Conservation (phyloP, 306 rosid genomes). For the Gastrolobium villosum region DNA sequence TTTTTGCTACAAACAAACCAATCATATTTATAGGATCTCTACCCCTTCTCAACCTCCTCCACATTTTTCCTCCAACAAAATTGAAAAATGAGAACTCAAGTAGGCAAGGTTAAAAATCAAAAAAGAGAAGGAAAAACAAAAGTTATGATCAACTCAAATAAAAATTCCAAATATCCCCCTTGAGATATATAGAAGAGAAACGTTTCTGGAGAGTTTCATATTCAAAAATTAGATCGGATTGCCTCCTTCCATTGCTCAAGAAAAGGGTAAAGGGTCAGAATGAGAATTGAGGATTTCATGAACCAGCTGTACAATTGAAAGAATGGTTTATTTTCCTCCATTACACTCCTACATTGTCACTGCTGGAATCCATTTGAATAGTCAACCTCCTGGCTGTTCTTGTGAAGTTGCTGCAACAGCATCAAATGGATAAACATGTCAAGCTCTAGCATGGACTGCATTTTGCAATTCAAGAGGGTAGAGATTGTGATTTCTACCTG, state of each 20-base stretch:
- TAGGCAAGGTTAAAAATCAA: not conserved
- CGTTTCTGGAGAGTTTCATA: conserved; percentile 30
- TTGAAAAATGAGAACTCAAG: conserved; percentile 24
- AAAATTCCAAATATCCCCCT: conserved; percentile 44
- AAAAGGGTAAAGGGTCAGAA: conserved; percentile 29
- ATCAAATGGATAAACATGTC: conserved; percentile 42
- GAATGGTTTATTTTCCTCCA: conserved; percentile 46
- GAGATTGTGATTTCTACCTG: conserved; percentile 53
- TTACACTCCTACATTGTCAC: conserved; percentile 72
- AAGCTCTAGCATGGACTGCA: conserved; percentile 1
- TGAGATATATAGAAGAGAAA: conserved; percentile 43
- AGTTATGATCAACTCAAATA: conserved; percentile 47
- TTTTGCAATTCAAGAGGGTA: conserved; percentile 21
- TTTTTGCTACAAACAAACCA: conserved; percentile 33
- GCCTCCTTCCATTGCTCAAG: conserved; percentile 49
- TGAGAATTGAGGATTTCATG: conserved; percentile 41
- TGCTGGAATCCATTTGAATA: conserved; percentile 82
- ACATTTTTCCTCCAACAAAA: conserved; percentile 9
- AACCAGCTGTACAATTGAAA: conserved; percentile 72
- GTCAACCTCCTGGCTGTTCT: conserved; percentile 85
- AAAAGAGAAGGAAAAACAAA: not conserved
- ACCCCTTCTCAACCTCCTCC: not conserved
- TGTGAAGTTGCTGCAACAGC: conserved; percentile 73
- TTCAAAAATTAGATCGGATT: conserved; percentile 50
- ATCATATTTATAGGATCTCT: conserved; percentile 16